Percentiles rank a stretch among this genome's conserved stretches.
Conservation (phyloP, 768 basidiomycete species). For the Amanita molliuscula region DNA sequence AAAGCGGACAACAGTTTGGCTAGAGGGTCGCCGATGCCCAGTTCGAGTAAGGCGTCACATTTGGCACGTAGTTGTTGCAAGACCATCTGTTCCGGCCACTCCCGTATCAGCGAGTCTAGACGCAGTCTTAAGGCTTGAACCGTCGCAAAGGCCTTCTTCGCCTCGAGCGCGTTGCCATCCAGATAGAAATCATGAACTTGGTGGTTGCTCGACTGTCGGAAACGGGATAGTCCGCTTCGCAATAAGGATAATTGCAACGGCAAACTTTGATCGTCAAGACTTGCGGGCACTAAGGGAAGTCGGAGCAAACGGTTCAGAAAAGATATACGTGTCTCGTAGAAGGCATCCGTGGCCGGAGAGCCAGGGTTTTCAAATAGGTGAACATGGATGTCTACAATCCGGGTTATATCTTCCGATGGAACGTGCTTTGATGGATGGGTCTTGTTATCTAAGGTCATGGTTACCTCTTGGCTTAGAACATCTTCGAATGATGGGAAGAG, state of each 20-base stretch:
- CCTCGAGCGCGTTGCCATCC: constrained; percentile 67
- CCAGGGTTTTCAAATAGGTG: constrained; percentile 21
- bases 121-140: constrained; percentile 41
- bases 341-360: constrained; percentile 2
- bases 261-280: constrained; percentile 40
- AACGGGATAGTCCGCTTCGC: constrained; percentile 23
- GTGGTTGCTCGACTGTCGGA: constrained; percentile 14
- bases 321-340: constrained; percentile 5
- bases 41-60: constrained; percentile 51
- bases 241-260: constrained; percentile 44
- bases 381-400: constrained; percentile 39
- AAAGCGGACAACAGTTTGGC: constrained; percentile 75
- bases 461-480: constrained; percentile 25
- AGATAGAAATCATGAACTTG: constrained; percentile 64
- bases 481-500: constrained; percentile 84
- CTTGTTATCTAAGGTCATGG: constrained; percentile 4
- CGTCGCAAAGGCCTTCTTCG: constrained; percentile 45
- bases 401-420: constrained; percentile 21
- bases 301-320: constrained; percentile 20
- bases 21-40: constrained; percentile 60
- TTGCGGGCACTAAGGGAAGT: constrained; percentile 15
- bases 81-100: constrained; percentile 98
- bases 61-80: constrained; percentile 73
- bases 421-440: constrained; percentile 17
- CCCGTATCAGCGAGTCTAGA: constrained; percentile 46